These are phyloP conservation scores for Barnettozyma hawaiiensis DNA, from an alignment of 1,139 yeast species.

Conservation along the genomic window DNA sequence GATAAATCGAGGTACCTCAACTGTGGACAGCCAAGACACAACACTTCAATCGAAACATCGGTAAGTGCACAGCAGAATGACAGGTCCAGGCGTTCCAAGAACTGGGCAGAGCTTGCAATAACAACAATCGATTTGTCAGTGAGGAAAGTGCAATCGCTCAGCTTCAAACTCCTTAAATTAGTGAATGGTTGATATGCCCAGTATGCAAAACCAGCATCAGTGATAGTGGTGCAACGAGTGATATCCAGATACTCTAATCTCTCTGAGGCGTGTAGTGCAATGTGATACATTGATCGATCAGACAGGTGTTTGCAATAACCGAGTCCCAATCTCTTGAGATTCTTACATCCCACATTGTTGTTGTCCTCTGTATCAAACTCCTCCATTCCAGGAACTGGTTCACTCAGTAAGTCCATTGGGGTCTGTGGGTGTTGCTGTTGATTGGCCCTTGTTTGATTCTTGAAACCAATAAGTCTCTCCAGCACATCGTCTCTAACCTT, in stretches of 20 bases:
- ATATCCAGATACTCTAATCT: constrained; percentile 54
- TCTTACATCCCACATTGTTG: constrained; percentile 48
- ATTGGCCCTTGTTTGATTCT: constrained; percentile 10
- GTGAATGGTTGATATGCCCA: constrained; percentile 58
- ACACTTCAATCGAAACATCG: constrained; percentile 60
- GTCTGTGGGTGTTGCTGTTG: not conserved
- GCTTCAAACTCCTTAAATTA: constrained; percentile 43
- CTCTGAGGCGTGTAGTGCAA: constrained; percentile 52
- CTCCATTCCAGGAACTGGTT: constrained; percentile 27
- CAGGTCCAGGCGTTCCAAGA: constrained; percentile 50
- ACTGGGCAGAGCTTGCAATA: constrained; percentile 56
- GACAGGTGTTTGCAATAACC: constrained; percentile 74
- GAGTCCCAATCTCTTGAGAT: constrained; percentile 46
- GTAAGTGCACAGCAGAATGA: constrained; percentile 74
- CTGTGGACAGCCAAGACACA: constrained; percentile 58
- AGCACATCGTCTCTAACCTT: constrained; percentile 68
- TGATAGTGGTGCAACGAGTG: constrained; percentile 71
- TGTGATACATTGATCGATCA: constrained; percentile 58
- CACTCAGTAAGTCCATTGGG: constrained; percentile 8
- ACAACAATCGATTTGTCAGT: constrained; percentile 61
- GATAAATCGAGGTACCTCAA: constrained; percentile 52
- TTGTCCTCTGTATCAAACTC: constrained; percentile 17
- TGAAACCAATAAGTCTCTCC: constrained; percentile 60
- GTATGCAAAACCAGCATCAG: constrained; percentile 64
- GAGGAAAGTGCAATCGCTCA: constrained; percentile 70